These are phyloP conservation scores for Rutstroemia sp. DNA, from an alignment of 2,329 filamentous ascomycete species.

Conservation along the genomic window DNA sequence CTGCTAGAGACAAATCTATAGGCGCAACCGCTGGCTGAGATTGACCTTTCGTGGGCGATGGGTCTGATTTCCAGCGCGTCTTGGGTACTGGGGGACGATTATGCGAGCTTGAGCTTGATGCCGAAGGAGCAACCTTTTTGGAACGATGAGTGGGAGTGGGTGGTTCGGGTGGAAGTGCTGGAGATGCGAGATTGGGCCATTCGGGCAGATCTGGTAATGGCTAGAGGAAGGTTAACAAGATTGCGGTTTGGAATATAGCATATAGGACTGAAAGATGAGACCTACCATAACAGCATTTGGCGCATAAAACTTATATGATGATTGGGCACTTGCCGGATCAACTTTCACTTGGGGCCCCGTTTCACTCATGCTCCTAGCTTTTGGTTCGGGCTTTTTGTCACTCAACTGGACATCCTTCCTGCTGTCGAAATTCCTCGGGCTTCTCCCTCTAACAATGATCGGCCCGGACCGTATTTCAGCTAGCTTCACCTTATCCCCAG, in stretches of 20 bases:
- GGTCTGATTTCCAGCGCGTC: constrained; percentile 28
- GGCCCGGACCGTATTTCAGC: constrained; percentile 84
- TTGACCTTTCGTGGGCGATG: constrained; percentile 7
- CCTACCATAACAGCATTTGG: constrained; percentile 24
- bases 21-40: constrained; percentile 15
- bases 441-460: constrained; percentile 91
- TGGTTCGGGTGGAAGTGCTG: constrained; percentile 11
- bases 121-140: constrained; percentile 18
- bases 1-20: constrained; percentile 26
- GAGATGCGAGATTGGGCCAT: constrained; percentile 16
- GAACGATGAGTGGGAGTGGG: constrained; percentile 9
- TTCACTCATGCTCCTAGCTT: constrained; percentile 21
- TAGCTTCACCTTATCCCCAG: constrained; percentile 59
- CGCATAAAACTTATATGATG: constrained; percentile 24
- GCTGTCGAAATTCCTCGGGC: constrained; percentile 89
- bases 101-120: constrained; percentile 10
- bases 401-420: constrained; percentile 72
- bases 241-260: neutral
- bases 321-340: constrained; percentile 21
- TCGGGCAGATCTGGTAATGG: constrained; percentile 25
- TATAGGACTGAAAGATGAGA: neutral
- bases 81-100: constrained; percentile 25
- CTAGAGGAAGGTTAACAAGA: constrained; percentile 10
- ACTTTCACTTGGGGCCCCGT: constrained; percentile 20
- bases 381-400: constrained; percentile 26